These are phyloP conservation scores for Effrenium voratum DNA, from an alignment of 73 alveolate species.

Conservation along the genomic window DNA sequence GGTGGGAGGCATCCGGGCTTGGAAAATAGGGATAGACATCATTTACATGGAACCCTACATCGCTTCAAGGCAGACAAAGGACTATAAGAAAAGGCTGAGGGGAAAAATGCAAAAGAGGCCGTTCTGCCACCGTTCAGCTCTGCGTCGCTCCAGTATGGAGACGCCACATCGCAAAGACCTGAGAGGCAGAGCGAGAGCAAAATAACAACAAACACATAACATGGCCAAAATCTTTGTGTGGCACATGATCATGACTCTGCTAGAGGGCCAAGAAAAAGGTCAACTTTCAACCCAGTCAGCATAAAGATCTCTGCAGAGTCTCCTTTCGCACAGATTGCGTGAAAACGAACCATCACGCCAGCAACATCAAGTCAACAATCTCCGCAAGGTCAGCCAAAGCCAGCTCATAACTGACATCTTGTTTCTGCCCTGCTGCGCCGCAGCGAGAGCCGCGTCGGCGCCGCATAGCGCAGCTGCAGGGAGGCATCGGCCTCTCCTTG, in stretches of 20 bases:
- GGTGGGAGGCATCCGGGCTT: too few relatives aligned
- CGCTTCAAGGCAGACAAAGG: too few relatives aligned
- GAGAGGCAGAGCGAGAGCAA: background rate
- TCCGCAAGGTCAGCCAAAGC: background rate
- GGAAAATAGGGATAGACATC: too few relatives aligned
- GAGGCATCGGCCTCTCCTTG: conserved; percentile 51
- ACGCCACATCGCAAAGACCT: too few relatives aligned
- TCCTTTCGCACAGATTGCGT: background rate
- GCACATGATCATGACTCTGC: too few relatives aligned
- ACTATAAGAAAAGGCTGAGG: too few relatives aligned
- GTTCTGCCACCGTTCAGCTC: too few relatives aligned
- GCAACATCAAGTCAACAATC: background rate
- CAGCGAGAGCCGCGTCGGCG: conserved; percentile 61
- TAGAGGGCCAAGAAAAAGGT: background rate
- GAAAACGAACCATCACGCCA: background rate
- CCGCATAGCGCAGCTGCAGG: conserved; percentile 62
- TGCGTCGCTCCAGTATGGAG: too few relatives aligned
- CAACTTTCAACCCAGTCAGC: background rate
- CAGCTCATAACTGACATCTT: background rate
- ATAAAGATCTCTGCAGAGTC: background rate
- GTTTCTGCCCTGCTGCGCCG: background rate
- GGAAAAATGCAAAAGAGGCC: too few relatives aligned
- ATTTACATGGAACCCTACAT: too few relatives aligned
- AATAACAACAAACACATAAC: background rate
- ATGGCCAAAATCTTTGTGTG: too few relatives aligned